These are phyloP conservation scores for Lasiodiplodia sp. DNA, from an alignment of 2,329 filamentous ascomycete species.

Conservation along the genomic window DNA sequence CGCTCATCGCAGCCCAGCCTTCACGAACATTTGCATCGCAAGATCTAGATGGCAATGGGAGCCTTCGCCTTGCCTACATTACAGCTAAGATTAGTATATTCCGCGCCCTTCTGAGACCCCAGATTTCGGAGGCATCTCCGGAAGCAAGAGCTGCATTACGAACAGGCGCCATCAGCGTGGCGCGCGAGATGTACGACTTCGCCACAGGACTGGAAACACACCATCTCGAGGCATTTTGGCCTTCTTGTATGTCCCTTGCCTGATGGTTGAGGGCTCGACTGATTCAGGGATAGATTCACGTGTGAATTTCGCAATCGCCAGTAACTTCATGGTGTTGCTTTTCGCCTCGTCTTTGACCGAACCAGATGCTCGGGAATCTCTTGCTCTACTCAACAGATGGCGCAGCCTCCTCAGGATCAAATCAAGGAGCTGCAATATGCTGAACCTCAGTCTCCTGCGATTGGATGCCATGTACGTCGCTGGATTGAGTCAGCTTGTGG, in stretches of 20 bases:
- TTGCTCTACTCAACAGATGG: constrained; percentile 41
- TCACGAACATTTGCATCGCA: constrained; percentile 41
- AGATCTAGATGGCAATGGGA: constrained; percentile 55
- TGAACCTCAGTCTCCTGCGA: constrained; percentile 41
- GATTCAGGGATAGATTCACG: constrained; percentile 39
- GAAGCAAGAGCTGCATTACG: constrained; percentile 41
- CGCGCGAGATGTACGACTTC: constrained; percentile 41
- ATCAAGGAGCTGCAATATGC: constrained; percentile 43
- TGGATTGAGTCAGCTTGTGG: constrained; percentile 40
- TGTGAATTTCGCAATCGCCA: constrained; percentile 45
- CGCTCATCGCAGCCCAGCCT: constrained; percentile 40
- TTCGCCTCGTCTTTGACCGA: constrained; percentile 41
- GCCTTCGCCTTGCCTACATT: constrained; percentile 60
- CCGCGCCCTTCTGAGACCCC: constrained; percentile 57
- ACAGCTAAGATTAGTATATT: constrained; percentile 61
- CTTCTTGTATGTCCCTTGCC: constrained; percentile 38
- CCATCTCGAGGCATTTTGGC: constrained; percentile 45
- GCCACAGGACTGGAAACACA: constrained; percentile 39
- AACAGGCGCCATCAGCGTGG: constrained; percentile 41
- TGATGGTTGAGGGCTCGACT: not conserved
- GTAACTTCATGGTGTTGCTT: constrained; percentile 42
- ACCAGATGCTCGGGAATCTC: constrained; percentile 40
- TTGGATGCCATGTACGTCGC: constrained; percentile 42
- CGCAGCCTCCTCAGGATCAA: constrained; percentile 41
- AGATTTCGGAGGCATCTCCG: constrained; percentile 37